Evolutionary conservation across 305 asterid genomes (phyloP).

Genomic region (Salvia sclarea): DNA sequence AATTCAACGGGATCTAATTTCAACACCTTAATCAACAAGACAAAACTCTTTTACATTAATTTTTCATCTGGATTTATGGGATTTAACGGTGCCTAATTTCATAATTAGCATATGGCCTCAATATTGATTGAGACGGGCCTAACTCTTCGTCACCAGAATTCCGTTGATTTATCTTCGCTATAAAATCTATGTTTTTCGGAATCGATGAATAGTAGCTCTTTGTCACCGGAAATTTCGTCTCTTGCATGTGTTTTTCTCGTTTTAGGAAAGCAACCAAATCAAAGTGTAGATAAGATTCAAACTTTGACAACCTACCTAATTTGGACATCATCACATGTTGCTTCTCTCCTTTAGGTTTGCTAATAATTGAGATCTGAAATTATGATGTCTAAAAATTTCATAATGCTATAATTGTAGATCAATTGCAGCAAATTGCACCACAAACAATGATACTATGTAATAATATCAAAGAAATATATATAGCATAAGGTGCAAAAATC

Average conservation of each 20-base stretch:
- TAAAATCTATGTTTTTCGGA: not conserved
- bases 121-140: no score
- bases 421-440: not conserved
- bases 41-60: no score
- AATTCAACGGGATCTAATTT: no score
- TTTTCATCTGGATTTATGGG: no score
- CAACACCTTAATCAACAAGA: no score
- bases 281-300: not conserved
- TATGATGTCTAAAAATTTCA: not conserved
- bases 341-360: not conserved
- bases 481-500: conserved; percentile 34
- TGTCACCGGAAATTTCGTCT: not conserved
- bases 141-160: no score
- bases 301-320: not conserved
- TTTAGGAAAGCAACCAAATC: not conserved
- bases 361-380: conserved; percentile 2
- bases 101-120: no score
- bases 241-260: not conserved
- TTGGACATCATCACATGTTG: conserved; percentile 15
- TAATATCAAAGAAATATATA: conserved; percentile 18
- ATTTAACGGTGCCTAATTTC: no score
- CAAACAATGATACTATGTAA: not conserved
- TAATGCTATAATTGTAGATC: not conserved
- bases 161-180: no score
- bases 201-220: not conserved